Base-by-base conservation (phyloP, 257 asterid species). In the Leptodermis oblonga region DNA sequence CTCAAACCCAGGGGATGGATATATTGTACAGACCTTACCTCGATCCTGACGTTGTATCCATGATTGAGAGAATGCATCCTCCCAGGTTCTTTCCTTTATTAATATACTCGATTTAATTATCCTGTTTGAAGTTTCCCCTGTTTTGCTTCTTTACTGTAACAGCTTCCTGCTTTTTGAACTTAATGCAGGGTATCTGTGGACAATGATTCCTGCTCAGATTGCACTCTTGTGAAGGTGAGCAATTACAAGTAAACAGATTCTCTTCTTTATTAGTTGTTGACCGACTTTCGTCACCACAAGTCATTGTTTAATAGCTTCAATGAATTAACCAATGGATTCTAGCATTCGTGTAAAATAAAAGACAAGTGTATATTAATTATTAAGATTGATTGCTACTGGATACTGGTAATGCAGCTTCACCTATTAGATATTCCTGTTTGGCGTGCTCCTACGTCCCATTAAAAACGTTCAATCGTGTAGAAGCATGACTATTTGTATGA, bases 221-320 rank as follows among this genome's bases (percentile, higher is more conserved):
- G 94, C 86, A 90, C 92, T 17, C 86, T 93, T 71, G 92, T 93
- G 46, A 90, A 88, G 98, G 98, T 88, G n/a, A 77, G 79, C n/a
- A 3, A 17, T 5, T 59, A 10, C 3, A 1, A 37, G 2, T 28
- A 45, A 23, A n/a, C n/a, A 13, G 10, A 45, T 25, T 14, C 11
- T 15, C 3, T 70, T 42, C 13, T 70, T 39, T 42, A 23, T 22
- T 52, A 43, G 12, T 70, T 33, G 45, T 34, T 70, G 63, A 20
- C 8, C 37, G 39, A 69, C 42, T 55, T 69, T 69, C 2, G 17
- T 69, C 52, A 26, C 1, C 49, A 26, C 15, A 36, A 26, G 53
- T 55, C 65, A 41, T 69, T 56, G 42, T 56, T 56, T 69, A 4
- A 41, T 64, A 8, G 26, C 36, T 15, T 41, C 15, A 42, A 43